Percentiles rank a stretch among this genome's conserved stretches.
phyloP scores from a whole-genome alignment of 306 rosid species.

The Quercus rubra region DNA sequence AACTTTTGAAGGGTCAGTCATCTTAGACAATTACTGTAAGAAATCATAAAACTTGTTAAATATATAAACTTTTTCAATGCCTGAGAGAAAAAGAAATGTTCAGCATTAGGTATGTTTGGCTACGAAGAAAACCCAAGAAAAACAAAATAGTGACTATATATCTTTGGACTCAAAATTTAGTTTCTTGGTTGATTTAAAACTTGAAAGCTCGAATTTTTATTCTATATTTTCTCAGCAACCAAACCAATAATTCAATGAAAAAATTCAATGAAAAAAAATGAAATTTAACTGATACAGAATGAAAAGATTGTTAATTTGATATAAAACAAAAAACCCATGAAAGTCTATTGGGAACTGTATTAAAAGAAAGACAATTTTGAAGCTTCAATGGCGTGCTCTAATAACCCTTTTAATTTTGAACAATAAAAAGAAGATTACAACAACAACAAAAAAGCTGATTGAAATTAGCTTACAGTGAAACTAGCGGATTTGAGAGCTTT shows the following conservation, averaged over 20 bases:
- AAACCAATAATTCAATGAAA: not conserved
- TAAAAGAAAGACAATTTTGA: not conserved
- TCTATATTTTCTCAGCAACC: not conserved
- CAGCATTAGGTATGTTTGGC: not conserved
- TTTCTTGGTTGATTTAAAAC: not conserved
- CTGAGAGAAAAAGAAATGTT: not conserved
- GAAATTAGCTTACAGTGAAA: not conserved
- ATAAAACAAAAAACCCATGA: not conserved
- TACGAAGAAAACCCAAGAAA: not conserved
- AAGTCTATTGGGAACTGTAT: not conserved
- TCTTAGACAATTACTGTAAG: not conserved
- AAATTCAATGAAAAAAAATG: not conserved
- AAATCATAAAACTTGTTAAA: not conserved
- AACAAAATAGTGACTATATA: not conserved
- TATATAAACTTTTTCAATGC: not conserved
- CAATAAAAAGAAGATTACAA: not conserved
- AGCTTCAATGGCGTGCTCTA: not conserved
- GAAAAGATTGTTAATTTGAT: not conserved
- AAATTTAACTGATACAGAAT: not conserved
- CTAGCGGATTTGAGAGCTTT: not conserved
- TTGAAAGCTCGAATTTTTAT: not conserved
- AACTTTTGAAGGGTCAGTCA: constrained; percentile 8
- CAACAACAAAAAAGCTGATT: too few species aligned
- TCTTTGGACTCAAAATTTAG: not conserved
- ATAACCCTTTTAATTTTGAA: not conserved